A percentile compares a stretch with the other conserved stretches of the same genome.
These are phyloP conservation scores for Dryas integrifolia DNA, from an alignment of 331 rosid genomes.

Conservation along the genomic window DNA sequence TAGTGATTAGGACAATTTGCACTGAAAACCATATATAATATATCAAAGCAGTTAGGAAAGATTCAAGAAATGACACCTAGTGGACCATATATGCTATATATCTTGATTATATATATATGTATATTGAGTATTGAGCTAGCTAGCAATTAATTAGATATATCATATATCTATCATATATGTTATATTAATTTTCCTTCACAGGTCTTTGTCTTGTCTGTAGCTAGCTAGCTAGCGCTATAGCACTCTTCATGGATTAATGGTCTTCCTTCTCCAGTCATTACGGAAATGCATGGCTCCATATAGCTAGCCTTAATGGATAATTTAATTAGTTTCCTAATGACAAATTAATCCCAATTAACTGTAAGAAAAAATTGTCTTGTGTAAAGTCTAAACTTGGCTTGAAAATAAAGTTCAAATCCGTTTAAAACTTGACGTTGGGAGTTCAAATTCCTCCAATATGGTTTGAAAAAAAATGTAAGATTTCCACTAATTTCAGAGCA, in stretches of 20 bases:
- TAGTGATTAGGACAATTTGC: conserved; percentile 16
- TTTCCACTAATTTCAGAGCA: no score
- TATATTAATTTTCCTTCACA: conserved; percentile 6
- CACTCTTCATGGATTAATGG: neutral
- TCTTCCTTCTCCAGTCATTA: neutral
- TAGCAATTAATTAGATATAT: neutral
- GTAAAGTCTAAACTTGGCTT: neutral
- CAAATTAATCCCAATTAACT: no score
- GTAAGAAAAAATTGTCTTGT: no score
- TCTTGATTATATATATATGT: neutral
- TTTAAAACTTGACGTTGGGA: no score
- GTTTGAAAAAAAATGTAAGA: no score
- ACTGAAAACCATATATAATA: conserved; percentile 10
- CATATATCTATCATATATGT: neutral
- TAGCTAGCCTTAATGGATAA: no score
- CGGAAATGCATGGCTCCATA: neutral
- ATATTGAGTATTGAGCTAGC: neutral
- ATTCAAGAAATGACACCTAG: conserved; percentile 11
- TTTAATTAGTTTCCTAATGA: no score
- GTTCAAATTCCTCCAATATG: no score
- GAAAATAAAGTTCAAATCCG: neutral
- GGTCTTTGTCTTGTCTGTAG: neutral
- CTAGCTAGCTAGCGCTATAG: neutral
- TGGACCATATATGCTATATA: neutral
- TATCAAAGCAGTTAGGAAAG: neutral